phyloP scores from a whole-genome alignment of 257 asterid species.

The Nicotiana tabacum region DNA sequence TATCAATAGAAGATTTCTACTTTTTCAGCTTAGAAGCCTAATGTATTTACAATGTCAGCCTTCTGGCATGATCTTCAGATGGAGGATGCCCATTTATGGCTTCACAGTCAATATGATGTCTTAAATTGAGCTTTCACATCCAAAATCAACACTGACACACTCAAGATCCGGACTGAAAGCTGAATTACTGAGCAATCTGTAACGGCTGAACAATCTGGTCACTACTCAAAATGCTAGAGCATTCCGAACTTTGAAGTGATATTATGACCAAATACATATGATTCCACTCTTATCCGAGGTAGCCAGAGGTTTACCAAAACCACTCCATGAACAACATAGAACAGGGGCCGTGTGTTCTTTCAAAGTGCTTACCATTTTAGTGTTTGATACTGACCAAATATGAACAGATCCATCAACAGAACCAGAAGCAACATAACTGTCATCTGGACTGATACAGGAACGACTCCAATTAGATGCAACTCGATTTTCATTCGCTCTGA shows the following conservation, averaged over 20 bases:
- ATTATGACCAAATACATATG: conserved; percentile 61
- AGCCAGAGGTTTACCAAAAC: conserved; percentile 74
- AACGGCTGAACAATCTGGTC: neutral
- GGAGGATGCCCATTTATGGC: neutral
- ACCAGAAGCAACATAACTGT: conserved; percentile 80
- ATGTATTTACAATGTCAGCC: neutral
- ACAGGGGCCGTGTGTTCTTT: conserved; percentile 78
- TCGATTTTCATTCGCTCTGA: conserved; percentile 55
- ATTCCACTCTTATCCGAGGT: conserved; percentile 72
- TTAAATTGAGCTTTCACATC: neutral
- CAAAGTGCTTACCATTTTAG: conserved; percentile 61
- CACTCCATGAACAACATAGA: conserved; percentile 81
- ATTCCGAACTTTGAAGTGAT: neutral
- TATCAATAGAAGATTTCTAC: neutral
- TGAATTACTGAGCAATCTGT: neutral
- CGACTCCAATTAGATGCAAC: conserved; percentile 92
- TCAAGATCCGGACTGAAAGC: neutral
- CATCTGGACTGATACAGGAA: conserved; percentile 86
- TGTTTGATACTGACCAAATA: conserved; percentile 68
- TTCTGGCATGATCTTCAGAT: neutral
- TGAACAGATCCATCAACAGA: conserved; percentile 81
- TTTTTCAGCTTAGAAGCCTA: neutral
- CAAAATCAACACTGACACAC: neutral
- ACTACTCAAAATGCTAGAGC: neutral
- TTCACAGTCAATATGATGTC: neutral